Evolutionary conservation across 163 green algal species (phyloP), one percentile per base, ranked within the genome.

Genomic region (Chlamydomonas reinhardtii): DNA sequence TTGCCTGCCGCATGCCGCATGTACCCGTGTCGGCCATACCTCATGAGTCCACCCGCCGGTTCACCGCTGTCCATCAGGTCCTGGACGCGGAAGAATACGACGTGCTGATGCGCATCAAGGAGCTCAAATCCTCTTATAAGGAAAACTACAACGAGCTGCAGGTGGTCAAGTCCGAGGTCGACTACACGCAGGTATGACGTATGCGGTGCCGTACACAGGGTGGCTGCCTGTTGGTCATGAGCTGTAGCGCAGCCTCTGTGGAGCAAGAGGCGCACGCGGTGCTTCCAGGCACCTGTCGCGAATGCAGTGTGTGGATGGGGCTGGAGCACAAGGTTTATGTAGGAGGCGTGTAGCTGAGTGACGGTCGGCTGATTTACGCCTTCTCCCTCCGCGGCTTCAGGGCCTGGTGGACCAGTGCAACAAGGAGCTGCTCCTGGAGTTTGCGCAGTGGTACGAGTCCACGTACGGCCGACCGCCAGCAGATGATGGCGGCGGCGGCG

Each of bases 121-220:
- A 93, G 54, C 86, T 93, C 37, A 96, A 96, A 83, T 72, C 73
- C 31, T 19, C 84, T 59, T 96, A 96, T 84, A 88, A 79, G 66
- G 91, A 94, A 37, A 87, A 92, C 80, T 94, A 87, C 73, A 86
- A 39, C 17, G 91, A 94, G 89, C 91, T 95, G 65, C 88, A 93
- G 69, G 59, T 93, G 83, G 73, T 91, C 61, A 88, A 93, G 88
- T 92, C 88, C 56, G 94, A 96, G 89, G 84, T 92, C n/a, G 87
- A 94, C 61, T 96, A 96, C 90, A 96, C 93, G 14, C 79, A 89
- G 83, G 86, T 91, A n/a, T n/a, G n/a, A n/a, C n/a, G n/a, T n/a
- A n/a, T n/a, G 70, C 15, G 27, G 72, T 6, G 20, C 39, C 39
- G 39, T n/a, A n/a, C n/a, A n/a, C n/a, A n/a, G n/a, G n/a, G n/a